phyloP scores from a whole-genome alignment of 495 filamentous ascomycete species.

The Talaromyces nanjingensis region DNA sequence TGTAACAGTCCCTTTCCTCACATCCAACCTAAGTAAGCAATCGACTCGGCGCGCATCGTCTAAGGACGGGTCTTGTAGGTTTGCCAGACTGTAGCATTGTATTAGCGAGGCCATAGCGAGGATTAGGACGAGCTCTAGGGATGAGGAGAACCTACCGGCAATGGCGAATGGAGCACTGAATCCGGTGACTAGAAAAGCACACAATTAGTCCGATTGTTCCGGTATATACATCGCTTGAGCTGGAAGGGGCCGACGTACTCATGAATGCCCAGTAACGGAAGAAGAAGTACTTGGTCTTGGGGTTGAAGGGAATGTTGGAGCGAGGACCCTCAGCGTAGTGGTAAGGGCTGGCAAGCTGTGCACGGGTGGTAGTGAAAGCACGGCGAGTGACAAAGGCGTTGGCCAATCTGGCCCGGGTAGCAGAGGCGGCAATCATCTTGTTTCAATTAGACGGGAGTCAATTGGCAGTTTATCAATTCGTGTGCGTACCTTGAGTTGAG shows the following conservation, averaged over 20 bases:
- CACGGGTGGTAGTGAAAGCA: slow-evolving; percentile 85
- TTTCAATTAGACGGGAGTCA: neutral
- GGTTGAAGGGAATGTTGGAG: slow-evolving; percentile 94
- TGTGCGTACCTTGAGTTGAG: neutral
- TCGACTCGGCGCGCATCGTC: neutral
- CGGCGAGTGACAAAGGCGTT: slow-evolving; percentile 71
- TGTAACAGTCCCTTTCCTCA: slow-evolving; percentile 2
- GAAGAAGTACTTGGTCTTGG: slow-evolving; percentile 75
- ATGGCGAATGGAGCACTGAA: slow-evolving; percentile 79
- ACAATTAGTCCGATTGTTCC: slow-evolving; percentile 3
- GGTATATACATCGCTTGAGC: slow-evolving; percentile 8
- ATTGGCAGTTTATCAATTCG: neutral
- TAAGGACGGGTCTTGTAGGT: slow-evolving; percentile 56
- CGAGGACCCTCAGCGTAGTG: slow-evolving; percentile 97
- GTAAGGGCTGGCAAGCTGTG: slow-evolving; percentile 82
- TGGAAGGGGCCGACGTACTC: slow-evolving; percentile 41
- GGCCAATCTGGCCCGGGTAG: slow-evolving; percentile 59
- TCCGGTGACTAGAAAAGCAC: slow-evolving; percentile 47
- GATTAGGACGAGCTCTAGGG: neutral
- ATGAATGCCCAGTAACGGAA: slow-evolving; percentile 77
- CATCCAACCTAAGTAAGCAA: neutral
- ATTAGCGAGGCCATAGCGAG: slow-evolving; percentile 16
- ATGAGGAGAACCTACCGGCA: slow-evolving; percentile 54
- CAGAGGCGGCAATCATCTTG: slow-evolving; percentile 83
- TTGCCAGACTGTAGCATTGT: slow-evolving; percentile 66